Percentiles rank a stretch among this genome's conserved stretches.
Conservation (phyloP, 805 yeast genomes). For the Ogataea thermomethanolica region DNA sequence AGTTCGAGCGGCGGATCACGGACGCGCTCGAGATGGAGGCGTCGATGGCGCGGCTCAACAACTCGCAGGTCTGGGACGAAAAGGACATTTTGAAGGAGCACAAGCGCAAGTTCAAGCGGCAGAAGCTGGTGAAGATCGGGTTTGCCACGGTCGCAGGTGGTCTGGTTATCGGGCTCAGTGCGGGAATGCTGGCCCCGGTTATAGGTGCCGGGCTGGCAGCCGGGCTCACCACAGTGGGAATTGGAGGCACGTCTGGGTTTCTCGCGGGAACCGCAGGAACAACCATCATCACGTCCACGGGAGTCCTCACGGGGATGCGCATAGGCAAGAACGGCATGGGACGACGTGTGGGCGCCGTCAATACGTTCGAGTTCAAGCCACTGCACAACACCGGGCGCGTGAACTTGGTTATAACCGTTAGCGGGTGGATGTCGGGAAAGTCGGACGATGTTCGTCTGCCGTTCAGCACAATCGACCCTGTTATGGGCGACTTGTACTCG, state of each 20-base stretch:
- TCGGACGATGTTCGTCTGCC: slow-evolving; percentile 96
- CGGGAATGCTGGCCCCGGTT: slow-evolving; percentile 94
- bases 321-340: slow-evolving; percentile 86
- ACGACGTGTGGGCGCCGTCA: slow-evolving; percentile 83
- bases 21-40: slow-evolving; percentile 85
- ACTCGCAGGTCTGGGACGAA: slow-evolving; percentile 67
- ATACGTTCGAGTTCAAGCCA: slow-evolving; percentile 91
- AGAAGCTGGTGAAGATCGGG: slow-evolving; percentile 82
- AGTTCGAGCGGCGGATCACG: slow-evolving; percentile 87
- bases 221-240: slow-evolving; percentile 91
- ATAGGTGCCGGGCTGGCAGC: slow-evolving; percentile 99
- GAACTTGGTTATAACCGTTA: slow-evolving; percentile 80
- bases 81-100: slow-evolving; percentile 63
- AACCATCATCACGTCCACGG: slow-evolving; percentile 86
- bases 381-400: slow-evolving; percentile 87
- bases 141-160: slow-evolving; percentile 96
- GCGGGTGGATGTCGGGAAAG: slow-evolving; percentile 97
- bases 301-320: slow-evolving; percentile 85
- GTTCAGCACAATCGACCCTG: slow-evolving; percentile 94
- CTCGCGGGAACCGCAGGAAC: slow-evolving; percentile 97
- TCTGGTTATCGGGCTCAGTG: slow-evolving; percentile 87
- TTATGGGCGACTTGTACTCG: slow-evolving; percentile 94
- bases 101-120: slow-evolving; percentile 59
- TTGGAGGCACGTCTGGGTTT: slow-evolving; percentile 88
- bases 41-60: slow-evolving; percentile 29